phyloP scores from a whole-genome alignment of 1,284 basidiomycete species.

The Cerrena zonata region DNA sequence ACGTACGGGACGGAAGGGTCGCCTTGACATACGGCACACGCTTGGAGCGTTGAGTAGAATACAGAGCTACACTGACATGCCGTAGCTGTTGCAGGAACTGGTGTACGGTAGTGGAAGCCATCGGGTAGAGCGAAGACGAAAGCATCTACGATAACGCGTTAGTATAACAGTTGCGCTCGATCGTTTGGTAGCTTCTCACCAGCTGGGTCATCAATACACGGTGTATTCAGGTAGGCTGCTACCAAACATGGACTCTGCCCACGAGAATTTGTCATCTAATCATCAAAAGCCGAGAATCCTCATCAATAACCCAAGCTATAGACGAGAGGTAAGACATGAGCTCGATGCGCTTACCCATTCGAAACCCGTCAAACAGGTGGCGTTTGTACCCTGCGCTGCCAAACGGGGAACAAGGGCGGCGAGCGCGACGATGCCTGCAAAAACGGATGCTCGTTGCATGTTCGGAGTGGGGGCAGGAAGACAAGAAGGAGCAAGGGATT shows the following conservation, averaged over 20 bases:
- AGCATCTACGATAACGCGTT: slow-evolving; percentile 6
- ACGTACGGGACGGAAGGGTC: slow-evolving; percentile 10
- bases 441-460: not conserved
- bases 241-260: slow-evolving; percentile 13
- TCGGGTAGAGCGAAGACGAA: slow-evolving; percentile 11
- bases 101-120: slow-evolving; percentile 12
- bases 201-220: not conserved
- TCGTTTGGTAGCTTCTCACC: not conserved
- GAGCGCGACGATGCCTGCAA: not conserved
- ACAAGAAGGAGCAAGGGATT: not conserved
- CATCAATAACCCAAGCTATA: too few species aligned
- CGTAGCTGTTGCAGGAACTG: slow-evolving; percentile 5
- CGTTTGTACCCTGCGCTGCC: slow-evolving; percentile 14
- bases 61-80: slow-evolving; percentile 16
- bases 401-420: not conserved
- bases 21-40: slow-evolving; percentile 12
- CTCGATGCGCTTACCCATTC: slow-evolving; percentile 10
- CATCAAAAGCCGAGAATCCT: not conserved
- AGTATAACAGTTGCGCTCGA: not conserved
- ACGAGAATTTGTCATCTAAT: slow-evolving; percentile 12
- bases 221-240: not conserved
- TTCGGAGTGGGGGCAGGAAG: not conserved
- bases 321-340: not conserved
- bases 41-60: slow-evolving; percentile 12
- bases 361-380: slow-evolving; percentile 10